Percentiles rank a stretch among this genome's conserved stretches.
These are phyloP conservation scores for Eutrema yunnanense DNA, from an alignment of 345 rosid genomes.

Conservation along the genomic window DNA sequence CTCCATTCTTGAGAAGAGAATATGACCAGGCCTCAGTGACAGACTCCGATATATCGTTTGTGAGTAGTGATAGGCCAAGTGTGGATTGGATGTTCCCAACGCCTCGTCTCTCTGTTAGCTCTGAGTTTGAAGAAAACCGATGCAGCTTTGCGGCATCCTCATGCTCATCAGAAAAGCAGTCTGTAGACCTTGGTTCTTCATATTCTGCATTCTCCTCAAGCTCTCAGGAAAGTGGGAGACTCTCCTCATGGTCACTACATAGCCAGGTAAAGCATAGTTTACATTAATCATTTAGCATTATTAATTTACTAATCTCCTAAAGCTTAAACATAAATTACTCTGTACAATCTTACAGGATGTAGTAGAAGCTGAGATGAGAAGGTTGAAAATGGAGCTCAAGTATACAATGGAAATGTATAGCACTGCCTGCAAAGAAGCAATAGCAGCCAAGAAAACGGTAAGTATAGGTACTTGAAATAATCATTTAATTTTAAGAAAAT, in stretches of 20 bases:
- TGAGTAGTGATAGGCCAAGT: slow-evolving; percentile 40
- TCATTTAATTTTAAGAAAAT: not conserved
- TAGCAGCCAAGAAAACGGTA: slow-evolving; percentile 32
- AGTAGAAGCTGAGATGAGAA: slow-evolving; percentile 38
- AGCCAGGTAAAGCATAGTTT: slow-evolving; percentile 14
- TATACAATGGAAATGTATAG: slow-evolving; percentile 35
- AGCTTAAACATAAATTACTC: not conserved
- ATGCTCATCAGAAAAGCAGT: slow-evolving; percentile 19
- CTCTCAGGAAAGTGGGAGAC: slow-evolving; percentile 25
- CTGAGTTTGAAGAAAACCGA: slow-evolving; percentile 27
- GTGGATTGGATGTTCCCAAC: slow-evolving; percentile 15
- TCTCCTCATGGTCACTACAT: not conserved
- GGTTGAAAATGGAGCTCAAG: slow-evolving; percentile 27
- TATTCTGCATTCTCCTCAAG: slow-evolving; percentile 18
- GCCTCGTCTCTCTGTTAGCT: slow-evolving; percentile 12
- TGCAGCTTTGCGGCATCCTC: slow-evolving; percentile 25
- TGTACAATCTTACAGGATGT: slow-evolving; percentile 23
- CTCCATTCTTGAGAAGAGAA: slow-evolving; percentile 3
- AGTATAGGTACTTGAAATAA: not conserved
- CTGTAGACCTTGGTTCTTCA: slow-evolving; percentile 17
- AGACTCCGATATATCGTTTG: slow-evolving; percentile 30
- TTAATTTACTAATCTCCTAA: not conserved
- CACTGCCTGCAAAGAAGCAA: slow-evolving; percentile 27
- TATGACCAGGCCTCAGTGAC: slow-evolving; percentile 27
- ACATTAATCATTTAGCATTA: not conserved